Evolutionary conservation across 257 asterid species (phyloP), one percentile per base, ranked within the genome.

Genomic region (Datura wrightii): DNA sequence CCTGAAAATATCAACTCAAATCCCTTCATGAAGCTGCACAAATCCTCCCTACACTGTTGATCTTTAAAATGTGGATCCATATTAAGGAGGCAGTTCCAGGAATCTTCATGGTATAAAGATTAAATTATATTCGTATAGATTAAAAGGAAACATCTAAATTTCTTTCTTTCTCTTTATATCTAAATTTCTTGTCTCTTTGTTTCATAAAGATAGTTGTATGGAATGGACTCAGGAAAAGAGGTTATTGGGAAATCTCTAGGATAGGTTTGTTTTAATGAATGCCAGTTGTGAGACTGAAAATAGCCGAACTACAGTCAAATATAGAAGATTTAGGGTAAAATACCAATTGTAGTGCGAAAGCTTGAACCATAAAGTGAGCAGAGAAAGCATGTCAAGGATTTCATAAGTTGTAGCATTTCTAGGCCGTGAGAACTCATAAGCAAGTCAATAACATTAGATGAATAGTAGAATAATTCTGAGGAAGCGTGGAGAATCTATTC

Each of bases 161-260:
- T 60, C 36, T 31, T 14, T 53, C 58, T 52, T 52, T 53, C 2
- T 53, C 2, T 53, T 53, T 24, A 24, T 31, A 37, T 37, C 50
- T 67, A 37, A 18, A 67, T 67, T 67, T 36, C 74, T 6, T 15
- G 50, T n/a, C 36, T 44, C n/a, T 41, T 69, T 70, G 53, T 42
- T 70, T 48, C n/a, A 71, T 10, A n/a, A 18, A 71, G 55, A 50
- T 71, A 44, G 79, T 69, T 42, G 55, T 42, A n/a, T 71, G 79
- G 31, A 16, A 71, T 71, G 15, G n/a, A 71, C 79, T 42, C 55
- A 10, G 52, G 53, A 69, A 19, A 71, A 71, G 79, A 71, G 79
- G 39, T 71, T 71, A 71, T 7, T 10, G 39, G 36, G 16, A 71
- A 70, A 71, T 42, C 79, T 71, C 18, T 71, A 44, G 10, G 56